Percentiles rank a stretch among this genome's conserved stretches.
Conservation (phyloP, 2,329 filamentous ascomycete species). For the Epichloe coenophiala region DNA sequence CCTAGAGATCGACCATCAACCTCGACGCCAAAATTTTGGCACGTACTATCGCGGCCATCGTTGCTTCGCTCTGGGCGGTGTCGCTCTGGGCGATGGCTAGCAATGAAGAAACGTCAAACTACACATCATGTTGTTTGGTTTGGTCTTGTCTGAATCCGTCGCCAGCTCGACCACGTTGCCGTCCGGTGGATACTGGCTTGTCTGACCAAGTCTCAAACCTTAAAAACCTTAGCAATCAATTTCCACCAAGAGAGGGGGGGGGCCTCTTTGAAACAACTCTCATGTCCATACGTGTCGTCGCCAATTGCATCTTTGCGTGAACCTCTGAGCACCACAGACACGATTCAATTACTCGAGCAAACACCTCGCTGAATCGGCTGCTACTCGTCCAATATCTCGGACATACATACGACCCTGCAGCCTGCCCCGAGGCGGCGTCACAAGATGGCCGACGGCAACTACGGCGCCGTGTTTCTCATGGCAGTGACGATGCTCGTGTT, state of each 20-base stretch:
- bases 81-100: background rate
- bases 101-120: background rate
- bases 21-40: no score
- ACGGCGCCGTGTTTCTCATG: constrained; percentile 25
- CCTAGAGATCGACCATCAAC: no score
- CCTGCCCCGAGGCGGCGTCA: background rate
- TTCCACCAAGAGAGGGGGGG: background rate
- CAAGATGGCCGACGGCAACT: constrained; percentile 8
- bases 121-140: no score
- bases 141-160: no score
- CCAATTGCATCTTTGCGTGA: background rate
- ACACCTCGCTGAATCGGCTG: no score
- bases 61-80: no score
- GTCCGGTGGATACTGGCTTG: background rate
- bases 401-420: no score
- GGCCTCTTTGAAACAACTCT: background rate
- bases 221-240: background rate
- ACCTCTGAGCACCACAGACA: no score
- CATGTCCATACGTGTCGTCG: background rate
- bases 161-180: background rate
- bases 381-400: no score
- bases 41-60: no score
- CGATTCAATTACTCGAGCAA: no score
- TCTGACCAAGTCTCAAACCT: background rate
- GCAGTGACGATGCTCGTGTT: constrained; percentile 34